Base-by-base conservation (phyloP, 495 filamentous ascomycete genomes). In the Sordaria brevicollis region DNA sequence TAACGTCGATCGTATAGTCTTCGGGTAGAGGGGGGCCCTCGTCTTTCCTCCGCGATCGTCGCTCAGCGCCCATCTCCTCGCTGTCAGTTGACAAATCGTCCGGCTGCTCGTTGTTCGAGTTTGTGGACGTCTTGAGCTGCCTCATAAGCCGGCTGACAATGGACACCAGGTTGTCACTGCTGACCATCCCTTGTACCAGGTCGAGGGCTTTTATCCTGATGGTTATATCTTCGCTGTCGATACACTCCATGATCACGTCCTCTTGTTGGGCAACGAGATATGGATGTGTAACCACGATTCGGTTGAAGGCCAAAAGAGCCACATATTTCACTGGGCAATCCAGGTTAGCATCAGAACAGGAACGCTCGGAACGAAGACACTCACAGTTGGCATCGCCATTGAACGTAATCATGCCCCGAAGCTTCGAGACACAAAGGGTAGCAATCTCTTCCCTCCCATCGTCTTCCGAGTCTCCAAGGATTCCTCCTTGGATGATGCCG, bases 181-280 rank as follows among this genome's bases (percentile, higher is more conserved):
- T 92, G 71, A 97, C 93, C 92, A 98, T 97, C 35, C 91, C 92
- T 29, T 93, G 90, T 5, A 92, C 92, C 31, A 99, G 85, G 73
- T 98, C 94, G 10, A 99, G 85, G 8, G 96, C 93, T 73, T 96
- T 91, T 71, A 96, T 88, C 67, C 95, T 90, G 71, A 99, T 98
- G n/a, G 94, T 94, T 49, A 99, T 93, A 77, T 99, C 95, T 5
- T 90, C 81, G 80, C 97, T 96, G 72, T 99, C 96, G 73, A 99
- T 91, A 73, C 95, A 99, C 70, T 94, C 89, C 76, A 97, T 86
- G 67, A 99, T 97, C 65, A 98, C 94, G 76, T 97, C 93, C 80
- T 96, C 92, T 74, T 99, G 95, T 77, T 92, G 83, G 3, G 91
- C 89, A 37, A 99, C 94, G 49, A 99, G 85, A 74, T 89, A 87